Conservation (phyloP, 371 early-diverging fungal genomes). For the Apophysomyces elegans region DNA sequence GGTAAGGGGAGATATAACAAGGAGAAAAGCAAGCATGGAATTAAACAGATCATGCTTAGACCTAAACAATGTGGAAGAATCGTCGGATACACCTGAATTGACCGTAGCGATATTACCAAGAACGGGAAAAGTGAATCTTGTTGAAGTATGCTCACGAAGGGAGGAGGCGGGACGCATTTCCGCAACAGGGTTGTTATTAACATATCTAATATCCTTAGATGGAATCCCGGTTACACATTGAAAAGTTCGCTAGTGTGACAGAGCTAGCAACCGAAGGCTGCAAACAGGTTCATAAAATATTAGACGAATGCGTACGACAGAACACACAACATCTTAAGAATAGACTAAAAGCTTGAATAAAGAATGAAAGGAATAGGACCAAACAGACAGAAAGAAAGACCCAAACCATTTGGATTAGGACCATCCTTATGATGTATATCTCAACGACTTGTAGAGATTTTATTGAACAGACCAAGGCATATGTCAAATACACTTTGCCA, state of each 20-base stretch:
- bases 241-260: conserved; percentile 80
- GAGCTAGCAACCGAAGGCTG: conserved; percentile 85
- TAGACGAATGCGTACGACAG: conserved; percentile 80
- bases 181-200: no score
- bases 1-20: conserved; percentile 44
- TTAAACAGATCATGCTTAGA: conserved; percentile 54
- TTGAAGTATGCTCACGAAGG: conserved; percentile 47
- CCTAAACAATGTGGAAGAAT: conserved; percentile 89
- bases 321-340: conserved; percentile 53
- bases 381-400: no score
- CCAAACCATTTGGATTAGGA: no score
- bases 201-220: conserved; percentile 47
- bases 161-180: no score
- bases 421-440: no score
- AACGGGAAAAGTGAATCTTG: conserved; percentile 78
- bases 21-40: background rate
- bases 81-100: conserved; percentile 84
- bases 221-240: conserved; percentile 88
- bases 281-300: conserved; percentile 72
- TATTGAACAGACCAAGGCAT: no score
- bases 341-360: conserved; percentile 41
- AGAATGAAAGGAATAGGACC: no score
- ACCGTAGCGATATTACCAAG: conserved; percentile 90
- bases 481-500: no score
- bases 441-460: no score